phyloP scores from a whole-genome alignment of 2,329 filamentous ascomycete genomes.

The Colletotrichum musicola region DNA sequence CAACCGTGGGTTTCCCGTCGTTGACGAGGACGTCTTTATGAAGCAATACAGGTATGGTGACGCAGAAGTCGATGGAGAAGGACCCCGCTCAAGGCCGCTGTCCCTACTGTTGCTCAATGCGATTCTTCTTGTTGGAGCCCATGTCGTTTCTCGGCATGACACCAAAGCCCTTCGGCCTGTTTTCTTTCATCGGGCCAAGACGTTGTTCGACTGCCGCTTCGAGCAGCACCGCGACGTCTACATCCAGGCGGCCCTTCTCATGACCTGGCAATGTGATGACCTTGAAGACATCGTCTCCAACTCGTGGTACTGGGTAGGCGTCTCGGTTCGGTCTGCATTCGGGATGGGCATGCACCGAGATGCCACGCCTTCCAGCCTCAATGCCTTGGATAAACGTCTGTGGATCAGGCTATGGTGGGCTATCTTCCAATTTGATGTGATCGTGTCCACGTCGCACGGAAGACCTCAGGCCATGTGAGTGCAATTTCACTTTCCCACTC shows the following conservation, averaged over 20 bases:
- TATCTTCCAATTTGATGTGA: constrained; percentile 54
- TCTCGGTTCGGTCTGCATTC: constrained; percentile 63
- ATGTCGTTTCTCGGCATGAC: constrained; percentile 58
- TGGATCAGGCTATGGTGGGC: constrained; percentile 57
- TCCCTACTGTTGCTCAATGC: constrained; percentile 63
- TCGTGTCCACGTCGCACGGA: constrained; percentile 57
- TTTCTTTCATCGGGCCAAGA: constrained; percentile 66
- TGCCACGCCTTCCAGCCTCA: constrained; percentile 45
- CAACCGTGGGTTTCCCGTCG: constrained; percentile 64
- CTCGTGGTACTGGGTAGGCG: constrained; percentile 65
- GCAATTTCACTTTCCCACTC: neutral
- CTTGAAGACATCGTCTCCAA: constrained; percentile 68
- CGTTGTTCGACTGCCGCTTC: constrained; percentile 64
- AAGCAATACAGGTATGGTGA: constrained; percentile 63
- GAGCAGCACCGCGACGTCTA: constrained; percentile 66
- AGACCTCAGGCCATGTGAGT: constrained; percentile 62
- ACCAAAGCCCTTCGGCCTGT: constrained; percentile 55
- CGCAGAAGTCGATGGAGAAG: constrained; percentile 46
- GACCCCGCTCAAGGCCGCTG: constrained; percentile 46
- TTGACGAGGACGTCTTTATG: constrained; percentile 66
- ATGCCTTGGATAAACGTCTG: constrained; percentile 48
- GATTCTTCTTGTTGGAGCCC: constrained; percentile 64
- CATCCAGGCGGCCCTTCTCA: constrained; percentile 65
- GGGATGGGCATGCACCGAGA: constrained; percentile 66
- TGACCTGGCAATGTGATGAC: constrained; percentile 68